Evolutionary conservation across 192 early-diverging fungal genomes (phyloP), one percentile per base, ranked within the genome.

Genomic region (Backusella mclennaniae): DNA sequence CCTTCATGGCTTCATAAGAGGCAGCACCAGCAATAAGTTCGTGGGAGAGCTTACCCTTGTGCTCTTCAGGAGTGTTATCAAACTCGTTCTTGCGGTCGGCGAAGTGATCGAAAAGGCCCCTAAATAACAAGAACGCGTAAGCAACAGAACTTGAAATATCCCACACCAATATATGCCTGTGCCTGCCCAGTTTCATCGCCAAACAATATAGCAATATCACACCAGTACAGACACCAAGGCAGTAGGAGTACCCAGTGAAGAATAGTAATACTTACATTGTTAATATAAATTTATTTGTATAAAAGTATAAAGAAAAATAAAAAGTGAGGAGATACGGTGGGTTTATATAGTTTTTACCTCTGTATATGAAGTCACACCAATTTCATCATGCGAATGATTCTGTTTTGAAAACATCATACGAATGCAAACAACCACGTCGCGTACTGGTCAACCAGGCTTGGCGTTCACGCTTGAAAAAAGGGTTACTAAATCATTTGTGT

Each of bases 11-110:
- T 56, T 78, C 69, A 42, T 56, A 82, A 42, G 81, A 49, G 67
- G 77, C 81, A 70, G 81, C 81, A 42, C 81, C 81, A 68, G 81
- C 81, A 76, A 82, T 82, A 19, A 74, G n/a, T 59, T 82, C 81
- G 71, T 82, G 81, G 41, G 77, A 76, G 21, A 82, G 73, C n/a
- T 56, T 70, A 35, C 75, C 74, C 74, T 82, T 73, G 74, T 82
- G 73, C 6, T 78, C 69, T 4, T 17, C 6, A 35, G 59, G n/a
- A 6, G 35, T 42, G 12, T 76, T 67, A 1, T 74, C 7, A 12
- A 79, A n/a, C 56, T 82, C 74, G 41, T 82, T 49, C 17, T 76
- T 75, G 11, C 73, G 73, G 4, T 52, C 21, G 12, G 56, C 29
- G 59, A 76, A 79, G 6, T 26, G 31, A 73, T 78, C 76, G 29